Evolutionary conservation across 2,329 filamentous ascomycete species (phyloP).

Genomic region (Kalmusia sp.): DNA sequence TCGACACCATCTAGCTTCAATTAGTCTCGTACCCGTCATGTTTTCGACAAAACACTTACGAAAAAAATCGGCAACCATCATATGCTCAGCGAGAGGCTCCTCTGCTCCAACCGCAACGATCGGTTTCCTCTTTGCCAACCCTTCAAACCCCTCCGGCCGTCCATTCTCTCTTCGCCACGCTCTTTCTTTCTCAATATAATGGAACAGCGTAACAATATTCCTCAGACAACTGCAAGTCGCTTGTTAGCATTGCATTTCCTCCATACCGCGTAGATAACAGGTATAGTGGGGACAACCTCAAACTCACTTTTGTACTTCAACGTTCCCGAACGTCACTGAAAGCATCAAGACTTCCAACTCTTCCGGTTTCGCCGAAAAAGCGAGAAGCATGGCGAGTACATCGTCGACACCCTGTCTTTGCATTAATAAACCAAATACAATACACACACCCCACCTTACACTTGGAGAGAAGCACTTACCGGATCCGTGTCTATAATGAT

Average conservation of each 20-base stretch:
- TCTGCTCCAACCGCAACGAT: slow-evolving; percentile 87
- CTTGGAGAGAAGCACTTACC: slow-evolving; percentile 57
- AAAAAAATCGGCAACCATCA: slow-evolving; percentile 75
- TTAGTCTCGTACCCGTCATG: slow-evolving; percentile 11
- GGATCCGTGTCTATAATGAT: slow-evolving; percentile 98
- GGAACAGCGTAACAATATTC: slow-evolving; percentile 89
- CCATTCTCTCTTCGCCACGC: slow-evolving; percentile 79
- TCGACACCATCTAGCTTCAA: slow-evolving; percentile 53
- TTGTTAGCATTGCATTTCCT: slow-evolving; percentile 1
- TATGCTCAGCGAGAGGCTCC: slow-evolving; percentile 82
- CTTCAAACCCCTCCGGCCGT: slow-evolving; percentile 72
- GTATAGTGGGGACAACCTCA: neutral
- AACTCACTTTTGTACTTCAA: slow-evolving; percentile 78
- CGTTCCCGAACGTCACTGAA: slow-evolving; percentile 93
- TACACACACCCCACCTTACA: neutral
- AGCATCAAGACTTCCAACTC: slow-evolving; percentile 87
- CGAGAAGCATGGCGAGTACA: slow-evolving; percentile 84
- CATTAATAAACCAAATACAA: neutral
- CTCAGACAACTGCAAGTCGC: slow-evolving; percentile 73
- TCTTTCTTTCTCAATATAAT: slow-evolving; percentile 88
- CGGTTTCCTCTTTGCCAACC: slow-evolving; percentile 76
- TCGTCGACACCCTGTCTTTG: slow-evolving; percentile 82
- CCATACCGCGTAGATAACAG: neutral
- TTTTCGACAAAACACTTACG: slow-evolving; percentile 63
- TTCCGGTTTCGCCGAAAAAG: slow-evolving; percentile 79